Evolutionary conservation across 2,329 filamentous ascomycete species (phyloP).

Genomic region (Colletotrichum sp.): DNA sequence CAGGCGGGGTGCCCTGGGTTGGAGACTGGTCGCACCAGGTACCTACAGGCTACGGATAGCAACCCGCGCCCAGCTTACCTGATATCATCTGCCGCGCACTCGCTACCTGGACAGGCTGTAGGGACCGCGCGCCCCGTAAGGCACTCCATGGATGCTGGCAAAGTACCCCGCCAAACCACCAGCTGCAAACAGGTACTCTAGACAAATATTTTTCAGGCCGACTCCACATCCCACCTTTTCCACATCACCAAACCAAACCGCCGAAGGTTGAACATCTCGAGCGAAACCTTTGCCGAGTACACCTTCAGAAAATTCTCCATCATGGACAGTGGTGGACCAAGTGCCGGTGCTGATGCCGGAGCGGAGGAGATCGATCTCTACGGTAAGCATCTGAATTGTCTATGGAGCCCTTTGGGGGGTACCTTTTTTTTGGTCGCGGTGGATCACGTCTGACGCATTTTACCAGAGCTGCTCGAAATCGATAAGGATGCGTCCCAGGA

Average conservation of each 20-base stretch:
- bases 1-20: background rate
- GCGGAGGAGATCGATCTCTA: slow-evolving; percentile 64
- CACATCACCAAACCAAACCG: slow-evolving; percentile 17
- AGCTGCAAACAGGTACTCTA: background rate
- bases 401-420: slow-evolving; percentile 11
- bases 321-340: slow-evolving; percentile 26
- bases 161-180: slow-evolving; percentile 15
- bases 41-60: background rate
- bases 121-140: slow-evolving; percentile 5
- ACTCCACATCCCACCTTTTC: slow-evolving; percentile 21
- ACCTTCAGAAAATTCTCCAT: slow-evolving; percentile 13
- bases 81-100: background rate
- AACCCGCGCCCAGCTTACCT: background rate
- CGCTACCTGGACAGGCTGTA: background rate
- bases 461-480: slow-evolving; percentile 78
- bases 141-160: background rate
- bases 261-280: slow-evolving; percentile 15
- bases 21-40: background rate
- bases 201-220: slow-evolving; percentile 19
- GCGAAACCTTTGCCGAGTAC: slow-evolving; percentile 11
- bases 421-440: slow-evolving; percentile 7
- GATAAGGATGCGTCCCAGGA: slow-evolving; percentile 73
- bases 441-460: slow-evolving; percentile 23
- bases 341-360: slow-evolving; percentile 11
- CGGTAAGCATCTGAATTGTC: slow-evolving; percentile 44